phyloP scores from a whole-genome alignment of 2,329 filamentous ascomycete species.

The Neopestalotiopsis sp. region DNA sequence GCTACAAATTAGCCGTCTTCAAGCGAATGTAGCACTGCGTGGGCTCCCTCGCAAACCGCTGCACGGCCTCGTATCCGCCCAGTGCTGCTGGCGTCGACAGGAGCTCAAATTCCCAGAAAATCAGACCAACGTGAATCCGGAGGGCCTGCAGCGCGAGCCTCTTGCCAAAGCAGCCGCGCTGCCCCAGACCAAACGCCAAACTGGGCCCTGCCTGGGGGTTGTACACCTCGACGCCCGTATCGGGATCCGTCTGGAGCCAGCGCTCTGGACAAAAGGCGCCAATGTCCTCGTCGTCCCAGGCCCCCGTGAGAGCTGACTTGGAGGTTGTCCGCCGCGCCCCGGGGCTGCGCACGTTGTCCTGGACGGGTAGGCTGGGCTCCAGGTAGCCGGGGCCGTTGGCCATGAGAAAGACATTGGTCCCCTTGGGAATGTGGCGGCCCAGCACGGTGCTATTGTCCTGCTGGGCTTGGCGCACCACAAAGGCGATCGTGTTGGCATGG shows the following conservation, averaged over 20 bases:
- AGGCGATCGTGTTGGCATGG: slow-evolving; percentile 26
- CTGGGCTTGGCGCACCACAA: slow-evolving; percentile 30
- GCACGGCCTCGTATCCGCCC: slow-evolving; percentile 32
- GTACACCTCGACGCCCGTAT: slow-evolving; percentile 16
- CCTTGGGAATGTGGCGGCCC: slow-evolving; percentile 33
- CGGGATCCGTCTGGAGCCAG: slow-evolving; percentile 22
- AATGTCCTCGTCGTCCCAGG: slow-evolving; percentile 25
- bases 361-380: slow-evolving; percentile 19
- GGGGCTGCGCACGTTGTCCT: slow-evolving; percentile 20
- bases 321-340: slow-evolving; percentile 17
- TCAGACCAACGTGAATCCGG: slow-evolving; percentile 25
- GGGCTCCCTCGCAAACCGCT: slow-evolving; percentile 38
- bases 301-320: slow-evolving; percentile 16
- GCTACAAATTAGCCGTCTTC: slow-evolving; percentile 4
- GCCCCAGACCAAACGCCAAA: slow-evolving; percentile 26
- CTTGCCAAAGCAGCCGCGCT: slow-evolving; percentile 25
- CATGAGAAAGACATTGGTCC: slow-evolving; percentile 28
- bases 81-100: slow-evolving; percentile 21
- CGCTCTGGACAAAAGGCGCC: slow-evolving; percentile 25
- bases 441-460: slow-evolving; percentile 31
- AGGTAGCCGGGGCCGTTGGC: slow-evolving; percentile 24
- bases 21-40: slow-evolving; percentile 34
- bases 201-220: slow-evolving; percentile 22
- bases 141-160: slow-evolving; percentile 23
- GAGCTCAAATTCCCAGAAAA: slow-evolving; percentile 25